Conservation (phyloP, 179 eudicot genomes). For the Vitellaria paradoxa region DNA sequence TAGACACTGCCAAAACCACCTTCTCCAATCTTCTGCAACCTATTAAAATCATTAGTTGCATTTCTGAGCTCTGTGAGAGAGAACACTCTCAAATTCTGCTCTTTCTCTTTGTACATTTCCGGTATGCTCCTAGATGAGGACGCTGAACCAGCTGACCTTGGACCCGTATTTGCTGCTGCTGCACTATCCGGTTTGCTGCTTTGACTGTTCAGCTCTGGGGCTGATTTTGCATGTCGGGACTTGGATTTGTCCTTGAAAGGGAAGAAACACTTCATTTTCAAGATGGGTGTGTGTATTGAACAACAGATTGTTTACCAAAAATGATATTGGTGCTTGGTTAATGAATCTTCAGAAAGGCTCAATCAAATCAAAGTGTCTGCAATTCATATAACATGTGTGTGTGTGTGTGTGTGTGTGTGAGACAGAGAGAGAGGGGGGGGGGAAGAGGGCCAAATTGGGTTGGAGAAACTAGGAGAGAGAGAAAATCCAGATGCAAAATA, state of each 20-base stretch:
- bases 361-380: not conserved
- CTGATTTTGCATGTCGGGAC: constrained; percentile 41
- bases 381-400: not conserved
- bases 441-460: too few species aligned
- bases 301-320: too few species aligned
- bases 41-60: constrained; percentile 62
- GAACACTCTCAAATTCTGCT: constrained; percentile 54
- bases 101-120: constrained; percentile 62
- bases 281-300: not conserved
- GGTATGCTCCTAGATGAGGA: constrained; percentile 37
- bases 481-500: not conserved
- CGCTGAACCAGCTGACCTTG: constrained; percentile 28
- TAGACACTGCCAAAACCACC: constrained; percentile 86
- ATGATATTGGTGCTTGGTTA: too few species aligned
- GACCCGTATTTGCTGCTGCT: constrained; percentile 12
- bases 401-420: too few species aligned
- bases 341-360: too few species aligned
- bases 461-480: not conserved
- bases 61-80: constrained; percentile 46
- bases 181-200: constrained; percentile 21
- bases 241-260: constrained; percentile 47
- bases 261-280: constrained; percentile 56
- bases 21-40: constrained; percentile 69
- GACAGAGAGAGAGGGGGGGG: too few species aligned
- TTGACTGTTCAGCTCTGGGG: constrained; percentile 46